These are phyloP conservation scores for Apostasia ramifera DNA, from an alignment of 106 monocot genomes.

Conservation along the genomic window DNA sequence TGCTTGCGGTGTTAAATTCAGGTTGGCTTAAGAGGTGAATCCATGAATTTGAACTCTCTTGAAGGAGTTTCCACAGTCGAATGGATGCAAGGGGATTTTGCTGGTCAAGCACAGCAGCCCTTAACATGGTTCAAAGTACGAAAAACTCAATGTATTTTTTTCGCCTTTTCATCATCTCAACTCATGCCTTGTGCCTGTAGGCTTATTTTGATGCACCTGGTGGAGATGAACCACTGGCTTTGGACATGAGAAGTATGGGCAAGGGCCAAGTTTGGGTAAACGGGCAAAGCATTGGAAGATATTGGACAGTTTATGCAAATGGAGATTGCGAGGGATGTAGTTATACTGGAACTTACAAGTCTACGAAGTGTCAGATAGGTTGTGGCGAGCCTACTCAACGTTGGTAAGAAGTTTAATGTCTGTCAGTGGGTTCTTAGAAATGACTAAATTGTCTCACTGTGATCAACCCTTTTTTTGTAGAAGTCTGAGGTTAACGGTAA, in stretches of 20 bases:
- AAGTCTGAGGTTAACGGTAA: too few relatives aligned
- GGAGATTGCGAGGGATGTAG: slow-evolving; percentile 59
- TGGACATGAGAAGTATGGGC: slow-evolving; percentile 97
- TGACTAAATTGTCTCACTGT: too few relatives aligned
- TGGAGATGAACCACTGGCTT: slow-evolving; percentile 83
- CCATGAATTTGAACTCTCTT: slow-evolving; percentile 82
- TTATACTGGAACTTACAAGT: slow-evolving; percentile 63
- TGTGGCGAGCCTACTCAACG: slow-evolving; percentile 91
- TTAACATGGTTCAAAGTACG: slow-evolving; percentile 89
- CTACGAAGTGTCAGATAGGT: slow-evolving; percentile 75
- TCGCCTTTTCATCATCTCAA: neutral
- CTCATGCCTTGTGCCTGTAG: slow-evolving; percentile 15
- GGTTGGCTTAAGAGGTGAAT: slow-evolving; percentile 87
- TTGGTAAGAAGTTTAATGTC: slow-evolving; percentile 40
- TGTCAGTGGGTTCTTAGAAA: too few relatives aligned
- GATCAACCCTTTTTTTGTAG: too few relatives aligned
- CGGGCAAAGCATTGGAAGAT: slow-evolving; percentile 88
- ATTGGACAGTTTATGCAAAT: slow-evolving; percentile 70
- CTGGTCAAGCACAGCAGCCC: slow-evolving; percentile 57
- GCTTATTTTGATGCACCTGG: slow-evolving; percentile 85
- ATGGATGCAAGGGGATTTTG: slow-evolving; percentile 74
- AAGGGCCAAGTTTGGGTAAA: slow-evolving; percentile 97
- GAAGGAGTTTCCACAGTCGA: slow-evolving; percentile 76
- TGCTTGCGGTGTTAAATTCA: slow-evolving; percentile 1
- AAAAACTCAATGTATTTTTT: neutral